Evolutionary conservation across 192 early-diverging fungal genomes (phyloP), one percentile per base, ranked within the genome.

Genomic region (Coemansia sp.): DNA sequence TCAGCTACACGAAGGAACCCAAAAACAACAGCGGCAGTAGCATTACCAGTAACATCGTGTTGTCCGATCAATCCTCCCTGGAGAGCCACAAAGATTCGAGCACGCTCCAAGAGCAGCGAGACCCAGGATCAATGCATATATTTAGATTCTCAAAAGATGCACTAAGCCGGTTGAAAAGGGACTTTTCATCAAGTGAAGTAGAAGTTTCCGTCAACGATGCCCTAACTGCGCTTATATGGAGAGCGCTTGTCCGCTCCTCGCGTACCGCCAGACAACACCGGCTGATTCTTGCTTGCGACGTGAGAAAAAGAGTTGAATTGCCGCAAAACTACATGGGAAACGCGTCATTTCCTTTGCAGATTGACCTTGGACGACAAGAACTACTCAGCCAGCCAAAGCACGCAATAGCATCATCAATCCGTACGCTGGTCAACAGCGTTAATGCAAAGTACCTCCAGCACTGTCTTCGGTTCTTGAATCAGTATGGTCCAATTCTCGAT

Each of bases 241-340:
- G 61, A 10, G 52, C 61, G 17, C 37, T 55, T 45, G 53, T 53
- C 14, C 61, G 61, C 15, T 40, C 61, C 20, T 52, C 33, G 23
- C 22, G 20, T 0, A 8, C 25, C 13, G 28, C 52, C 2, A 31
- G 37, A 6, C n/a, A 40, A 20, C 40, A 47, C 13, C 61, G 41
- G 17, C 38, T 63, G 0, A 45, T 63, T 37, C 28, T 63, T 55
- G 61, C 61, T 36, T 63, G 61, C 40, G 61, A 63, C 30, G 37
- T 55, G 27, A 41, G 61, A 55, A 63, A 44, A 48, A 36, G 61
- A 7, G 38, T 63, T 41, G 29, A 11, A 7, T 45, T 63, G 8
- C 53, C 41, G 19, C 40, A 47, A 4, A 37, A 33, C 20, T 63
- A 63, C 7, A 63, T 63, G 62, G 62, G 62, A 28, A 63, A 63